Conservation (phyloP, 495 filamentous ascomycete genomes). For the Penicillium antarcticum region DNA sequence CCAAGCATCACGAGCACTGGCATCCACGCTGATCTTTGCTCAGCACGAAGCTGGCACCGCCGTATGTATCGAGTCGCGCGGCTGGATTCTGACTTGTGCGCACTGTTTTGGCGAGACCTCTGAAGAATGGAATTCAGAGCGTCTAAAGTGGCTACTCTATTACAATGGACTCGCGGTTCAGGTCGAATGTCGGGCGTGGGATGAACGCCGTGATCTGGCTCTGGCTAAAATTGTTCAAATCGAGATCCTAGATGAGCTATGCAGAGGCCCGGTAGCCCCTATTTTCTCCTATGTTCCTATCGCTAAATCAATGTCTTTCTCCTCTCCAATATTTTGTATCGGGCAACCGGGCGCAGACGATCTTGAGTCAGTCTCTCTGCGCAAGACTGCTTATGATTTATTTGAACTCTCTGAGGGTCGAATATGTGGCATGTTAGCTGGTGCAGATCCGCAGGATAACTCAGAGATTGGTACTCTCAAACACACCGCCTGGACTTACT, state of each 20-base stretch:
- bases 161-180: conserved; percentile 31
- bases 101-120: conserved; percentile 37
- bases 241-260: conserved; percentile 6
- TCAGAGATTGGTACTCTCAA: conserved; percentile 45
- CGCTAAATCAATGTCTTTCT: not conserved
- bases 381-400: conserved; percentile 41
- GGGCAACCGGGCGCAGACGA: conserved; percentile 46
- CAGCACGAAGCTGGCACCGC: conserved; percentile 47
- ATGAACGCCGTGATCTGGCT: conserved; percentile 36
- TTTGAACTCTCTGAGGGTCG: conserved; percentile 36
- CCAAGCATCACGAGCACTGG: not conserved
- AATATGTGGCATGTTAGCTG: conserved; percentile 28
- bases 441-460: conserved; percentile 41
- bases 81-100: conserved; percentile 40
- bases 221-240: conserved; percentile 31
- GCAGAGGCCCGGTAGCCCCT: not conserved
- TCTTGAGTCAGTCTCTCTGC: conserved; percentile 27
- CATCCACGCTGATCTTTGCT: conserved; percentile 43
- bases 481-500: conserved; percentile 55
- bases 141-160: conserved; percentile 34
- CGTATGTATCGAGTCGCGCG: conserved; percentile 38
- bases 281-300: not conserved
- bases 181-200: conserved; percentile 34
- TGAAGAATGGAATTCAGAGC: conserved; percentile 15
- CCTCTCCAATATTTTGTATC: conserved; percentile 24